Evolutionary conservation across 495 filamentous ascomycete genomes (phyloP).

Genomic region (Neurospora sp.): DNA sequence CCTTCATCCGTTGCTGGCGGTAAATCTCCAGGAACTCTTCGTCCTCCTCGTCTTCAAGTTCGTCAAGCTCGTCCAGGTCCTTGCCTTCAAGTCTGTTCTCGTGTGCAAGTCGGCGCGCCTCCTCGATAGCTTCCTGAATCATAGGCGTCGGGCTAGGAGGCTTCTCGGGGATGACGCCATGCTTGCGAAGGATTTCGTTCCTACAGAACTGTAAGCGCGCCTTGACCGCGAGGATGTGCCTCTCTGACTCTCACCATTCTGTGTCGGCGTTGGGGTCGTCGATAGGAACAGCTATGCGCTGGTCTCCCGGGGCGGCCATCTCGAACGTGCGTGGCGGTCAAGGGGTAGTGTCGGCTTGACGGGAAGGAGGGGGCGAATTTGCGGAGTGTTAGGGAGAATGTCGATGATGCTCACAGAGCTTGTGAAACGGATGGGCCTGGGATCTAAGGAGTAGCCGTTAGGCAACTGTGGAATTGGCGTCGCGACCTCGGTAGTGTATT

Average conservation of each 20-base stretch:
- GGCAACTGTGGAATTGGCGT: not conserved
- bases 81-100: conserved; percentile 90
- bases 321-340: conserved; percentile 14
- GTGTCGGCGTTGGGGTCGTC: conserved; percentile 95
- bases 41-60: conserved; percentile 86
- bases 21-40: conserved; percentile 84
- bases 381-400: not conserved
- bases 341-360: not conserved
- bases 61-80: conserved; percentile 84
- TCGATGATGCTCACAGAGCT: not conserved
- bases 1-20: conserved; percentile 70
- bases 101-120: conserved; percentile 69
- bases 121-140: conserved; percentile 88
- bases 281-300: conserved; percentile 65
- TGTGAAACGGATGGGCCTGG: not conserved
- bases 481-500: not conserved
- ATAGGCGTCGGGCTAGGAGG: conserved; percentile 86
- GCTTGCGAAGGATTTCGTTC: conserved; percentile 98
- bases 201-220: conserved; percentile 36
- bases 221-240: not conserved
- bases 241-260: conserved; percentile 61
- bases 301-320: conserved; percentile 66
- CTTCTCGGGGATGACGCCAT: conserved; percentile 92
- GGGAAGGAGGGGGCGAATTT: not conserved
- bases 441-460: not conserved